Conservation (phyloP, 2,329 filamentous ascomycete species). For the Colletotrichum phormii region DNA sequence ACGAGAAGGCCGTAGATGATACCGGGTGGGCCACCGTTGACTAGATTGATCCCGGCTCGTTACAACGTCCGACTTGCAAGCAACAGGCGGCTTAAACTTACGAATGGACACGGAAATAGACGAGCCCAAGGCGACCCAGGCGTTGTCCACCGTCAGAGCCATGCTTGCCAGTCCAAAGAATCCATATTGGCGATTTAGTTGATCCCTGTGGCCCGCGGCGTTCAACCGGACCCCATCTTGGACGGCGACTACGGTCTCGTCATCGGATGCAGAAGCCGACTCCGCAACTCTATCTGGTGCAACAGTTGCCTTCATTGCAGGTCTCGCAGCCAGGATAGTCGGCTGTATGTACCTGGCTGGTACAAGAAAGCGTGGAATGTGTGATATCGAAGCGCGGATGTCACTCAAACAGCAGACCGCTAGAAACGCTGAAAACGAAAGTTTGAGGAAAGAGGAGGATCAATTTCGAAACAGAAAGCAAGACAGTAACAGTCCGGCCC, state of each 20-base stretch:
- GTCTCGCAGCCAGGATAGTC: too few relatives aligned
- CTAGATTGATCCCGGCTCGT: conserved; percentile 40
- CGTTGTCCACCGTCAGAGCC: conserved; percentile 72
- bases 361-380: background rate
- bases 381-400: background rate
- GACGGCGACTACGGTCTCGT: conserved; percentile 48
- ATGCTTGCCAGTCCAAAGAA: conserved; percentile 69
- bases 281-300: background rate
- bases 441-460: too few relatives aligned
- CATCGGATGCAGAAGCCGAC: conserved; percentile 35
- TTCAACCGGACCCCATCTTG: conserved; percentile 63
- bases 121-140: conserved; percentile 73
- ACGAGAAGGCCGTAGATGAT: conserved; percentile 57
- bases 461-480: background rate
- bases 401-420: too few relatives aligned
- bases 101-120: conserved; percentile 66
- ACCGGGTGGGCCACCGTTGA: conserved; percentile 55
- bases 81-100: conserved; percentile 42
- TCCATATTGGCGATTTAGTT: conserved; percentile 72
- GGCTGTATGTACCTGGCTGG: too few relatives aligned
- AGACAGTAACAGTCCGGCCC: background rate
- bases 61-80: background rate
- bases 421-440: background rate
- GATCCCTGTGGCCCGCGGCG: conserved; percentile 72
- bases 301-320: background rate